These are phyloP conservation scores for Begonia masoniana DNA, from an alignment of 306 rosid species.

Conservation along the genomic window DNA sequence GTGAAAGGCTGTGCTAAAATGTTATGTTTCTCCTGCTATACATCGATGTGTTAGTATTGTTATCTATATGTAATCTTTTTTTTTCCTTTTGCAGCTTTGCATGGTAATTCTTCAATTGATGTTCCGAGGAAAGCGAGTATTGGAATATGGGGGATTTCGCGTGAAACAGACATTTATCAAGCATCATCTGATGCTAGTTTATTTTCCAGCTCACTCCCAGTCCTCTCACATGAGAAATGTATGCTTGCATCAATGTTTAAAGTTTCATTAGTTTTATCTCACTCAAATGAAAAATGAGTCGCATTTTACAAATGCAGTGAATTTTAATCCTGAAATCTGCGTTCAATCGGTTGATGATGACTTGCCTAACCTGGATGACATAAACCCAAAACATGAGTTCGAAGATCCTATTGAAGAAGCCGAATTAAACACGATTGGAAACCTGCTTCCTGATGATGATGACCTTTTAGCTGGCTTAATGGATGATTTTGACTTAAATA, in stretches of 20 bases:
- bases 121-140: slow-evolving; percentile 28
- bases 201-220: slow-evolving; percentile 79
- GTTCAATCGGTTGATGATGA: slow-evolving; percentile 40
- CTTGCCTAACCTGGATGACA: slow-evolving; percentile 28
- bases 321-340: slow-evolving; percentile 29
- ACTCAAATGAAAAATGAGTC: slow-evolving; percentile 4
- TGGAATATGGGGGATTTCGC: slow-evolving; percentile 49
- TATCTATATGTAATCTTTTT: slow-evolving; percentile 1
- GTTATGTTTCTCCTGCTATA: no score
- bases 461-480: slow-evolving; percentile 77
- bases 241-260: slow-evolving; percentile 18
- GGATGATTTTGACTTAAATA: slow-evolving; percentile 81
- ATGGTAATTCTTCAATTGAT: slow-evolving; percentile 24
- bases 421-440: slow-evolving; percentile 39
- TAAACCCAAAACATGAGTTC: slow-evolving; percentile 25
- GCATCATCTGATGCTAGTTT: slow-evolving; percentile 58
- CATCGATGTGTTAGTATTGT: no score
- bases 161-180: slow-evolving; percentile 26
- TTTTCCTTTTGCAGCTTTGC: slow-evolving; percentile 21
- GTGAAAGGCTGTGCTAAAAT: no score
- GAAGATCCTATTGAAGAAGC: slow-evolving; percentile 39
- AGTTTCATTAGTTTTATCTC: slow-evolving; percentile 1
- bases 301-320: slow-evolving; percentile 42
- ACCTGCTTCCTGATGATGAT: slow-evolving; percentile 75
- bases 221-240: slow-evolving; percentile 70